These are phyloP conservation scores for Gastrolobium villosum DNA, from an alignment of 306 rosid species.

Conservation along the genomic window DNA sequence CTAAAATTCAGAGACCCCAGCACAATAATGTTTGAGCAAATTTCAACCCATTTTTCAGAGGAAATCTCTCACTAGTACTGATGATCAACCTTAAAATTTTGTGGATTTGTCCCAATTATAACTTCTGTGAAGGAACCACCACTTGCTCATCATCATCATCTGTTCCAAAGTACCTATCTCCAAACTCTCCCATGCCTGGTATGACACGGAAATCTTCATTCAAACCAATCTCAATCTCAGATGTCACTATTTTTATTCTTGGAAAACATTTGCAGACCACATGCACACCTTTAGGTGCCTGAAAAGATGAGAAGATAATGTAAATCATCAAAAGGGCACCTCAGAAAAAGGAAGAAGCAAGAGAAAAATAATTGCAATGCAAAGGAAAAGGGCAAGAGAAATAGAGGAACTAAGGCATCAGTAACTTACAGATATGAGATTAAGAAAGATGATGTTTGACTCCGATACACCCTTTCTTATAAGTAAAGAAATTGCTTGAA, in stretches of 20 bases:
- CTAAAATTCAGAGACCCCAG: constrained; percentile 50
- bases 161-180: constrained; percentile 97
- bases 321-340: constrained; percentile 13
- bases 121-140: constrained; percentile 57
- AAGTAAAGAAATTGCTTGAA: constrained; percentile 89
- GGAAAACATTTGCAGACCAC: constrained; percentile 94
- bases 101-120: constrained; percentile 37
- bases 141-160: constrained; percentile 77
- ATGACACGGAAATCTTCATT: constrained; percentile 90
- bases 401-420: constrained; percentile 15
- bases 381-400: constrained; percentile 11
- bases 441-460: constrained; percentile 95
- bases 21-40: constrained; percentile 42
- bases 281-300: constrained; percentile 99
- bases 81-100: constrained; percentile 36
- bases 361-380: background rate
- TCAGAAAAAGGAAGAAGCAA: constrained; percentile 2
- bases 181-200: constrained; percentile 99
- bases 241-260: constrained; percentile 95
- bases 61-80: constrained; percentile 28
- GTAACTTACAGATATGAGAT: constrained; percentile 95
- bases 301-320: constrained; percentile 34
- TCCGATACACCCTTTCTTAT: constrained; percentile 94
- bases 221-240: constrained; percentile 92
- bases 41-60: constrained; percentile 34